A percentile compares a stretch with the other conserved stretches of the same genome.
Conservation (phyloP, 169 alveolate genomes). For the Cryptosporidium parvum region DNA sequence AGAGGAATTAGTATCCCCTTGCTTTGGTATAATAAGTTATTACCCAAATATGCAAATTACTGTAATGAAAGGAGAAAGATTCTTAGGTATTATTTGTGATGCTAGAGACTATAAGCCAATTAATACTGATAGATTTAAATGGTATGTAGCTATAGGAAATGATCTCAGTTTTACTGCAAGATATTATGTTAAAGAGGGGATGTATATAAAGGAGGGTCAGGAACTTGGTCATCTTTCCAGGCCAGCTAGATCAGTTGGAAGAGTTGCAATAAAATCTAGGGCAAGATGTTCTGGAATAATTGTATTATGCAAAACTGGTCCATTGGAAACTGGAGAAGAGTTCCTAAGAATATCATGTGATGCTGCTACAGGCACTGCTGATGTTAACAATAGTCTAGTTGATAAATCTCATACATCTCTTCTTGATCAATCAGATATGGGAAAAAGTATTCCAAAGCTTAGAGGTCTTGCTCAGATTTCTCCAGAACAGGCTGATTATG, state of each 20-base stretch:
- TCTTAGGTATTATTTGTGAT: slow-evolving; percentile 62
- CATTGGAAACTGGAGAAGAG: slow-evolving; percentile 50
- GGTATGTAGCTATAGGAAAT: slow-evolving; percentile 67
- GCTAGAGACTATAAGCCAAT: slow-evolving; percentile 73
- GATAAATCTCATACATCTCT: slow-evolving; percentile 59
- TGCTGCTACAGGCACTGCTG: slow-evolving; percentile 2
- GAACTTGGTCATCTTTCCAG: slow-evolving; percentile 64
- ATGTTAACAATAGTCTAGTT: slow-evolving; percentile 13
- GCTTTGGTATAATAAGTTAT: slow-evolving; percentile 62
- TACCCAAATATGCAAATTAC: slow-evolving; percentile 70
- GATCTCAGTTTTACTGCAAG: slow-evolving; percentile 61
- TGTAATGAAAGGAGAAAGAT: slow-evolving; percentile 62
- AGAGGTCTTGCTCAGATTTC: slow-evolving; percentile 67
- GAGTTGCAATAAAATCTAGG: slow-evolving; percentile 62
- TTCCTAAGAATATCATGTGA: slow-evolving; percentile 71
- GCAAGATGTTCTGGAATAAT: slow-evolving; percentile 73
- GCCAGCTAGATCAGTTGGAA: slow-evolving; percentile 62
- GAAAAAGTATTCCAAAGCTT: slow-evolving; percentile 57
- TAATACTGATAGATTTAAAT: slow-evolving; percentile 47
- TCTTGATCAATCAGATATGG: slow-evolving; percentile 67
- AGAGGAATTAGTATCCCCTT: slow-evolving; percentile 68
- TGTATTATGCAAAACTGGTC: slow-evolving; percentile 61
- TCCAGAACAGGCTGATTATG: slow-evolving; percentile 16
- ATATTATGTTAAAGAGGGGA: slow-evolving; percentile 60
- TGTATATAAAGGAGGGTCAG: slow-evolving; percentile 60